Percentiles rank a stretch among this genome's conserved stretches.
These are phyloP conservation scores for Zizania latifolia DNA, from an alignment of 176 grass and related monocot genomes.

Conservation along the genomic window DNA sequence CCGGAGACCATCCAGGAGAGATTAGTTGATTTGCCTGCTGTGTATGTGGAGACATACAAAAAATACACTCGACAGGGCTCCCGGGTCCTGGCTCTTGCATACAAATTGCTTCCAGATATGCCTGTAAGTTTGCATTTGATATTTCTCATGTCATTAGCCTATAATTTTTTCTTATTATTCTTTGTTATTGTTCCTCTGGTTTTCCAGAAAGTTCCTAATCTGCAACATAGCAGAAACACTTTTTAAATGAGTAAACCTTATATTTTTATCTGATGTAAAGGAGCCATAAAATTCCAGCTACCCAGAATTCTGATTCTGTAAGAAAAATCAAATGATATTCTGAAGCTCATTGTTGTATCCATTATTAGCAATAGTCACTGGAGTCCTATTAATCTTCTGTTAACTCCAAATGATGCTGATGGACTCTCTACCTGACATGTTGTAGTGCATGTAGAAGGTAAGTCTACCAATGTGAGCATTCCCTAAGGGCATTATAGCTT, in stretches of 20 bases:
- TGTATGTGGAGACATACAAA: conserved; percentile 95
- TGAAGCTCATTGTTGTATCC: not conserved
- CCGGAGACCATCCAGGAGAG: conserved; percentile 99
- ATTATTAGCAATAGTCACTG: not conserved
- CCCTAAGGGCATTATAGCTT: not conserved
- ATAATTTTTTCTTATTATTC: not conserved
- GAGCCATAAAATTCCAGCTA: not conserved
- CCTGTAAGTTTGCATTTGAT: conserved; percentile 59
- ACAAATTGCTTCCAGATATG: conserved; percentile 88
- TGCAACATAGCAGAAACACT: not conserved
- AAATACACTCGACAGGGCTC: conserved; percentile 95
- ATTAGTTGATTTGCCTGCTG: conserved; percentile 66
- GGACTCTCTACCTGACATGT: not conserved
- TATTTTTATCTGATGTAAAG: conserved; percentile 2
- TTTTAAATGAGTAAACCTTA: not conserved
- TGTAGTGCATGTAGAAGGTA: not conserved
- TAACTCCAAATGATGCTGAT: not conserved
- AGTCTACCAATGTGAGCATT: not conserved
- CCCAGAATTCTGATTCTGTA: not conserved
- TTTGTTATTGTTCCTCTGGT: not conserved
- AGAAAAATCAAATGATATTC: not conserved
- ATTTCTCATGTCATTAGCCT: not conserved
- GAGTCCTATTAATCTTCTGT: conserved; percentile 3
- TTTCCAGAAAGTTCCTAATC: not conserved
- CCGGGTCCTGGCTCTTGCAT: conserved; percentile 93